Evolutionary conservation across 1,284 basidiomycete species (phyloP).

Genomic region (Athelia psychrophila): DNA sequence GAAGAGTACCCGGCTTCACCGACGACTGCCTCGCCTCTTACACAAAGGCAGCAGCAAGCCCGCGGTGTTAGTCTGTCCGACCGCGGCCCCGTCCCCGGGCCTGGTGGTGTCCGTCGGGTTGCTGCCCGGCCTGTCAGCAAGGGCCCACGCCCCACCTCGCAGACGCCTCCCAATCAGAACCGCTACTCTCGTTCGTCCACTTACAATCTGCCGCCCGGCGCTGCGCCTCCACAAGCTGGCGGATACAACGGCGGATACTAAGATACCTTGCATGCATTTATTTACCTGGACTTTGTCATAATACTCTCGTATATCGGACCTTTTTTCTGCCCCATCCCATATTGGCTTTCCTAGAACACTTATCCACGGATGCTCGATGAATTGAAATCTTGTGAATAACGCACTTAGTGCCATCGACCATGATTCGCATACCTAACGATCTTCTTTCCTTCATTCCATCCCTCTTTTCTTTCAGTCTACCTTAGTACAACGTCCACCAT

Average conservation of each 20-base stretch:
- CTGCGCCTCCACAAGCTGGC: constrained; percentile 59
- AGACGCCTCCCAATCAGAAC: constrained; percentile 54
- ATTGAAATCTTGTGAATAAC: background rate
- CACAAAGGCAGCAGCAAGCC: constrained; percentile 16
- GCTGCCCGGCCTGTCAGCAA: constrained; percentile 47
- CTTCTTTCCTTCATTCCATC: background rate
- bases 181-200: constrained; percentile 66
- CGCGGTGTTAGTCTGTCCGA: constrained; percentile 78
- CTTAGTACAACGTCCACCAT: background rate
- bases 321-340: background rate
- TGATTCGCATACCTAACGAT: background rate
- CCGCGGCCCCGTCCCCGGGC: constrained; percentile 74
- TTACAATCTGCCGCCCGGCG: constrained; percentile 66
- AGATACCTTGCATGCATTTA: background rate
- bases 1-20: constrained; percentile 28
- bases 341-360: background rate
- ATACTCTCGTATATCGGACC: background rate
- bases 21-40: constrained; percentile 12
- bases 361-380: background rate
- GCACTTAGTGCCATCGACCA: background rate
- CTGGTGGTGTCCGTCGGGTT: constrained; percentile 73
- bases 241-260: constrained; percentile 25
- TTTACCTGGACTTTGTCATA: background rate
- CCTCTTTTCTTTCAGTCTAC: too few relatives aligned
- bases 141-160: constrained; percentile 50